Base-by-base conservation (phyloP, 2,329 filamentous ascomycete species). In the Triangularia setosa region DNA sequence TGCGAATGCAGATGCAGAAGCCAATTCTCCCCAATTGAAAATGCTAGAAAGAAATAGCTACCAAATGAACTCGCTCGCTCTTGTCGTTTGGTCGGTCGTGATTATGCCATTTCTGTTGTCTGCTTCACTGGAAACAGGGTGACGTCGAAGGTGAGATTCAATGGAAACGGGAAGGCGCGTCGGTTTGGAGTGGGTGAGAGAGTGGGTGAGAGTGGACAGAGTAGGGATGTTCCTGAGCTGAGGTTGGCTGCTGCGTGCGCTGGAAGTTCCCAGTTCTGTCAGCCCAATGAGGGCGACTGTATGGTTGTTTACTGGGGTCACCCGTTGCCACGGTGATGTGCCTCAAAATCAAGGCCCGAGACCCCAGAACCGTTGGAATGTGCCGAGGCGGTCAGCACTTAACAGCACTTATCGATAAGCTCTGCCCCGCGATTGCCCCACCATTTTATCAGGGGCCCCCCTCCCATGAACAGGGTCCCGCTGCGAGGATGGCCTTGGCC, bases 261-360 rank as follows among this genome's bases (percentile, higher is more conserved):
- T 52, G 52, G 35, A 21, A 33, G 23, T 25, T 40, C 60, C 30
- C 40, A n/a, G 24, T 23, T 30, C 7, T 25, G 27, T 14, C 18
- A 18, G 35, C 57, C 62, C 61, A 67, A 68, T 65, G 33, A 30
- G 40, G 40, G n/a, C n/a, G n/a, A n/a, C 6, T 48, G 40, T 33
- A 27, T 11, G 5, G 35, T 55, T 70, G 66, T 70, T 70, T 70
- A 69, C 69, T 16, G 58, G 65, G 63, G 67, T 48, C n/a, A 54
- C 21, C 24, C 18, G 69, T 70, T 70, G 66, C 69, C 61, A 62
- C 24, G 53, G 64, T 61, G 60, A 64, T 65, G 54, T 33, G 35
- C 35, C 35, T 40, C 35, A 14, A 40, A 40, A 40, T 40, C 35
- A 40, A 40, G 35, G 35, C 40, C n/a, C 18, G 40, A 48, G n/a